phyloP scores from a whole-genome alignment of 1,139 yeast species.

The Candida mesenterica region DNA sequence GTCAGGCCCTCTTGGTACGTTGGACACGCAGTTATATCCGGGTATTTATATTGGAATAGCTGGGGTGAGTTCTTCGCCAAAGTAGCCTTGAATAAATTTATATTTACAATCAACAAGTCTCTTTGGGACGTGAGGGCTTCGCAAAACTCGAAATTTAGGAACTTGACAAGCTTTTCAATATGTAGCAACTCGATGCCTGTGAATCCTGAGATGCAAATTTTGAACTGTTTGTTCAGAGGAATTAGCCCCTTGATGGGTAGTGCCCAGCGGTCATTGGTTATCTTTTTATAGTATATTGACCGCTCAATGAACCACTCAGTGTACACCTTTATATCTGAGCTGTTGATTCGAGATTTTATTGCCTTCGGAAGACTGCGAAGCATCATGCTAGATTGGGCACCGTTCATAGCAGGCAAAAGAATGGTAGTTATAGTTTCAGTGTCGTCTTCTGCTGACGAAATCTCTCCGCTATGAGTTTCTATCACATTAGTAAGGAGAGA shows the following conservation, averaged over 20 bases:
- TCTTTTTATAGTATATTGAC: conserved; percentile 57
- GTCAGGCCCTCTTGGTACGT: conserved; percentile 26
- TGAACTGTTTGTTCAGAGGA: conserved; percentile 34
- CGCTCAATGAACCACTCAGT: conserved; percentile 91
- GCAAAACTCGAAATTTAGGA: conserved; percentile 51
- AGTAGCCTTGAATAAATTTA: conserved; percentile 46
- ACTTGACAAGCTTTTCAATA: conserved; percentile 57
- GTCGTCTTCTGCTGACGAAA: conserved; percentile 18
- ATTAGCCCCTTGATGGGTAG: conserved; percentile 49
- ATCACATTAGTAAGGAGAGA: conserved; percentile 37
- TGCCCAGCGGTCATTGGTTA: conserved; percentile 72
- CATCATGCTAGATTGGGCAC: conserved; percentile 25
- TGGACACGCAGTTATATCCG: conserved; percentile 37
- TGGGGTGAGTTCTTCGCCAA: conserved; percentile 39
- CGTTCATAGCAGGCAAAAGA: conserved; percentile 40
- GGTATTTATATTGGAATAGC: conserved; percentile 35
- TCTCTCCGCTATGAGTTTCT: conserved; percentile 41
- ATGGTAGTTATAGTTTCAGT: conserved; percentile 33
- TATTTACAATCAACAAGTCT: conserved; percentile 63
- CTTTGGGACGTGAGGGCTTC: conserved; percentile 54
- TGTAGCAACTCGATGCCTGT: conserved; percentile 81
- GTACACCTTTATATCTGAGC: conserved; percentile 32
- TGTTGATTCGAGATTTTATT: conserved; percentile 22
- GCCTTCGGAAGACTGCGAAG: conserved; percentile 25
- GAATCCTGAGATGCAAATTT: conserved; percentile 74